Conservation (phyloP, 73 alveolate species). For the Paramecium primaurelia region DNA sequence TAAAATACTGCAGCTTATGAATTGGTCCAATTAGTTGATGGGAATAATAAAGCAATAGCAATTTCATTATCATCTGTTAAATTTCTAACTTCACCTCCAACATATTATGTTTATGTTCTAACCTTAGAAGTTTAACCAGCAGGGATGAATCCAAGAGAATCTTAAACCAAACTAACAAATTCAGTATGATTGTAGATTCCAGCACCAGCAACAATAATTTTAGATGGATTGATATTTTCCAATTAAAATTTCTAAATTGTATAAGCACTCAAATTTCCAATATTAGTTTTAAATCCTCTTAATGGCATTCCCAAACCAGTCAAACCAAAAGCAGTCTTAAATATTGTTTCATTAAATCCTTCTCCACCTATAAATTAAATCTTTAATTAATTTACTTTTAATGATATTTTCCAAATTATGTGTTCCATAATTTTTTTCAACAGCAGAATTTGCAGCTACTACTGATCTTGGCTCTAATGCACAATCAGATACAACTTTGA, state of each 20-base stretch:
- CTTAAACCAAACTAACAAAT: slow-evolving; percentile 53
- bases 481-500: slow-evolving; percentile 75
- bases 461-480: slow-evolving; percentile 74
- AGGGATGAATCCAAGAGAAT: slow-evolving; percentile 36
- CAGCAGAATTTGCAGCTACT: slow-evolving; percentile 57
- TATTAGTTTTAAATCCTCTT: slow-evolving; percentile 52
- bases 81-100: slow-evolving; percentile 66
- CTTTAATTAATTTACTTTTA: neutral
- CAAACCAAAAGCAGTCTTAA: slow-evolving; percentile 60
- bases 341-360: slow-evolving; percentile 52
- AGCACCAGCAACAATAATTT: slow-evolving; percentile 53
- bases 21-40: slow-evolving; percentile 48
- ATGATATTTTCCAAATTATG: slow-evolving; percentile 42
- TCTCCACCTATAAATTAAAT: slow-evolving; percentile 49
- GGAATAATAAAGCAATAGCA: slow-evolving; percentile 62
- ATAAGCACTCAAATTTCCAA: slow-evolving; percentile 55
- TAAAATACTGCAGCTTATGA: slow-evolving; percentile 23
- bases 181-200: slow-evolving; percentile 59
- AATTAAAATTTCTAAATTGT: slow-evolving; percentile 54
- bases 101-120: slow-evolving; percentile 50
- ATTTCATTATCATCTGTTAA: slow-evolving; percentile 56
- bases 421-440: slow-evolving; percentile 52
- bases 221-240: slow-evolving; percentile 55
- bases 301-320: slow-evolving; percentile 60
- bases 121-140: neutral